A percentile compares a stretch with the other conserved stretches of the same genome.
Evolutionary conservation across 129 eudicot genomes (phyloP).

Genomic region (Pittosporum tobira): DNA sequence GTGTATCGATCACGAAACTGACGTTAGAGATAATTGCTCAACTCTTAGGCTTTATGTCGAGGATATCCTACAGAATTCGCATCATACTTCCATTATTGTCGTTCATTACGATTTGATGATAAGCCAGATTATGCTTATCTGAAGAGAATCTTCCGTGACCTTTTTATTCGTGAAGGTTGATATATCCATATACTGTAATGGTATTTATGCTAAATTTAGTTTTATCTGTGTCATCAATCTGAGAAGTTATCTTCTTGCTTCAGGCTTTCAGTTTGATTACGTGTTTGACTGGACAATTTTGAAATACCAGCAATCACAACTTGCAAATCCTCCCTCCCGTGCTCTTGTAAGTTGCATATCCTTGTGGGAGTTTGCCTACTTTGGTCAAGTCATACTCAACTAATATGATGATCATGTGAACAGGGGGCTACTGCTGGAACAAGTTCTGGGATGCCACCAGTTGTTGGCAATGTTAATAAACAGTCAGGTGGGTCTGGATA

Average conservation of each 20-base stretch:
- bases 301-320: slow-evolving; percentile 96
- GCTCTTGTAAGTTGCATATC: slow-evolving; percentile 57
- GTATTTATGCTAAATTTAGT: background rate
- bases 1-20: slow-evolving; percentile 8
- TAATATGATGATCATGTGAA: slow-evolving; percentile 11
- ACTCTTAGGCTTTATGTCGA: slow-evolving; percentile 70
- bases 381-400: slow-evolving; percentile 1
- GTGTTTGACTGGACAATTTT: slow-evolving; percentile 96
- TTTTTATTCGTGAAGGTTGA: slow-evolving; percentile 93
- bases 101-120: slow-evolving; percentile 88
- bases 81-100: slow-evolving; percentile 93
- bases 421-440: slow-evolving; percentile 83
- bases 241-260: background rate
- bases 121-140: slow-evolving; percentile 95
- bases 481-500: slow-evolving; percentile 37
- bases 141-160: slow-evolving; percentile 95
- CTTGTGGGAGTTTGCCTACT: background rate
- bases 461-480: slow-evolving; percentile 43
- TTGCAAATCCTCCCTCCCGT: slow-evolving; percentile 89
- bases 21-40: background rate
- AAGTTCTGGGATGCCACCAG: slow-evolving; percentile 81
- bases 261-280: slow-evolving; percentile 98
- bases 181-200: background rate
- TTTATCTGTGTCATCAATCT: background rate
- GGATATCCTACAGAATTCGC: slow-evolving; percentile 97